These are phyloP conservation scores for Zygotorulaspora sp. DNA, from an alignment of 805 yeast genomes.

Conservation along the genomic window DNA sequence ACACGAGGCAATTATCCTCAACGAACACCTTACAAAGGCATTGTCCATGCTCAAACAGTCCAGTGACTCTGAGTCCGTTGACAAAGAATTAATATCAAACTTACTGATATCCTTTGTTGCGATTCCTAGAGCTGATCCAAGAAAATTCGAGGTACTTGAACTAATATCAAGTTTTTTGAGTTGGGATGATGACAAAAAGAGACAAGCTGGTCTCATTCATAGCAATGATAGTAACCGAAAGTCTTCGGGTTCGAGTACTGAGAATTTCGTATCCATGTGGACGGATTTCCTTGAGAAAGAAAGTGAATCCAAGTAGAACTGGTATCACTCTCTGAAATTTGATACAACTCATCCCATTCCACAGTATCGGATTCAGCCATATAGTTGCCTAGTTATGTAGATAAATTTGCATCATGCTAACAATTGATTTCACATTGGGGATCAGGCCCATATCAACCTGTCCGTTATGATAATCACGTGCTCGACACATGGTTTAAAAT, in stretches of 20 bases:
- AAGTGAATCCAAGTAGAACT: conserved; percentile 37
- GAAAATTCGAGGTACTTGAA: conserved; percentile 87
- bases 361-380: too few species aligned
- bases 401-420: too few species aligned
- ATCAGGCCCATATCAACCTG: too few species aligned
- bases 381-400: too few species aligned
- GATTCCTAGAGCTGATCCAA: conserved; percentile 88
- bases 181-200: conserved; percentile 81
- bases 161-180: conserved; percentile 75
- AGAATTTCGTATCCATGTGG: conserved; percentile 70
- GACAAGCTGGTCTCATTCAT: conserved; percentile 67
- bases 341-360: too few species aligned
- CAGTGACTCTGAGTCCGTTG: conserved; percentile 71
- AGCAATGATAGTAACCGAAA: conserved; percentile 10
- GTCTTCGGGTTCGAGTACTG: conserved; percentile 37
- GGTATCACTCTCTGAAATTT: too few species aligned
- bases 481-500: too few species aligned
- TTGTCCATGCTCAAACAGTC: conserved; percentile 75
- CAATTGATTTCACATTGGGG: too few species aligned
- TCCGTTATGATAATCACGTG: too few species aligned
- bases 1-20: conserved; percentile 88
- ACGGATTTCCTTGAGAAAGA: conserved; percentile 76
- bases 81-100: conserved; percentile 84
- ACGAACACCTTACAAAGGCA: conserved; percentile 95
- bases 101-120: conserved; percentile 78